Conservation (phyloP, 2,329 filamentous ascomycete genomes). For the Clonostachys byssicola region DNA sequence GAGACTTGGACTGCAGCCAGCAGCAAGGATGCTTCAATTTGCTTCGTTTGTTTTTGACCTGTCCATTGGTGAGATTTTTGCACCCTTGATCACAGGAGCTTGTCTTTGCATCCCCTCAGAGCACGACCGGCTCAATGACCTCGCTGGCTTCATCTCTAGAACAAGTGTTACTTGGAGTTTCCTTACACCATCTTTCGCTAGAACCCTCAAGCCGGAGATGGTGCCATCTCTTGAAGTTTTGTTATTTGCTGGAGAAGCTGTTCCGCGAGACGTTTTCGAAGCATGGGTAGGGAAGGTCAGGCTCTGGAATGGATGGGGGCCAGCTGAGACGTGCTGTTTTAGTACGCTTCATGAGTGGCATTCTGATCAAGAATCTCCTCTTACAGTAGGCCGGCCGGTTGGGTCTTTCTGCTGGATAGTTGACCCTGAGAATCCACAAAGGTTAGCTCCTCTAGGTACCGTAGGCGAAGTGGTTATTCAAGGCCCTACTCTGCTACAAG, state of each 20-base stretch:
- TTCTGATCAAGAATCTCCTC: neutral
- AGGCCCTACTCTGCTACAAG: slow-evolving; percentile 32
- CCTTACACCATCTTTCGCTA: neutral
- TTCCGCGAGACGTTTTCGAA: slow-evolving; percentile 3
- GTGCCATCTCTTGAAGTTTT: slow-evolving; percentile 1
- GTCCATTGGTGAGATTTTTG: slow-evolving; percentile 3
- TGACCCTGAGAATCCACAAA: slow-evolving; percentile 2
- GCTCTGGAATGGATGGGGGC: slow-evolving; percentile 4
- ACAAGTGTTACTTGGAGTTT: neutral
- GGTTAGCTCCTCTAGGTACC: slow-evolving; percentile 4
- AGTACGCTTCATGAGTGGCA: slow-evolving; percentile 3
- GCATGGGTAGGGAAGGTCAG: slow-evolving; percentile 3
- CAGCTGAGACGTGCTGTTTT: slow-evolving; percentile 3
- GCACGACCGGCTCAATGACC: neutral
- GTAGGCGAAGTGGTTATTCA: slow-evolving; percentile 7
- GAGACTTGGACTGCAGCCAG: slow-evolving; percentile 9
- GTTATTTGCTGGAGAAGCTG: slow-evolving; percentile 4
- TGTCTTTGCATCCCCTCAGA: neutral
- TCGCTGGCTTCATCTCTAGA: neutral
- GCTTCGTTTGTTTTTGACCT: slow-evolving; percentile 3
- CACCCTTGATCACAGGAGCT: neutral
- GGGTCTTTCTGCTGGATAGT: slow-evolving; percentile 7
- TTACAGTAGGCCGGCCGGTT: slow-evolving; percentile 3
- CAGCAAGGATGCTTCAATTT: slow-evolving; percentile 3
- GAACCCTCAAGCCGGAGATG: neutral